phyloP scores from a whole-genome alignment of 2,329 filamentous ascomycete genomes.

The Monosporascus sp. region DNA sequence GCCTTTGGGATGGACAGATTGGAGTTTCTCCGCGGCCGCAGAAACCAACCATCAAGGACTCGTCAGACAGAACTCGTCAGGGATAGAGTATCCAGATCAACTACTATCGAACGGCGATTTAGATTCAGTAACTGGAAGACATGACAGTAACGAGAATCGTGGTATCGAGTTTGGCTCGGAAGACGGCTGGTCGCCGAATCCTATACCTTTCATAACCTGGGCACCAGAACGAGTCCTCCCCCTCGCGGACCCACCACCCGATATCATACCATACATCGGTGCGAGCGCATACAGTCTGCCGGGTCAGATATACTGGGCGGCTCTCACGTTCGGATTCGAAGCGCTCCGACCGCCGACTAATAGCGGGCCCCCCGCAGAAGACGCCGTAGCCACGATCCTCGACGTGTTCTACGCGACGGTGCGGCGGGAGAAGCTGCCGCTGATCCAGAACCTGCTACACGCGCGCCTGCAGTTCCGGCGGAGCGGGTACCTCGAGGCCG shows the following conservation, averaged over 20 bases:
- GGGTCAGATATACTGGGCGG: conserved; percentile 12
- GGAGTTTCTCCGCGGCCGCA: too few species aligned
- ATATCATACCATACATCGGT: conserved; percentile 13
- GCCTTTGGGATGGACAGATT: too few species aligned
- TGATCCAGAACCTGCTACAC: conserved; percentile 9
- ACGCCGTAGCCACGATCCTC: conserved; percentile 3
- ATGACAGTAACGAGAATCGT: conserved; percentile 4
- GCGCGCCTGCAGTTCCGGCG: conserved; percentile 9
- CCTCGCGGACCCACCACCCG: conserved; percentile 6
- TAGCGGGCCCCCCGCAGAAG: conserved; percentile 6
- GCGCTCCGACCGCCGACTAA: conserved; percentile 5
- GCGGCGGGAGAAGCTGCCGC: conserved; percentile 4
- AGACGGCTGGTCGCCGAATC: too few species aligned
- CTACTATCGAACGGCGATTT: too few species aligned
- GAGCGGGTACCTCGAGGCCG: conserved; percentile 4
- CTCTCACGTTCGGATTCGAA: conserved; percentile 11
- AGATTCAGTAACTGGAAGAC: too few species aligned
- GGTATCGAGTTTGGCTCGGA: background rate
- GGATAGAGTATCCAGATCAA: too few species aligned
- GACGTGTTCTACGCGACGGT: conserved; percentile 5
- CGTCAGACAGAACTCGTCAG: too few species aligned
- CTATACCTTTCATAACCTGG: background rate
- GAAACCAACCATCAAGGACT: too few species aligned
- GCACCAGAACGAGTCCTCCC: conserved; percentile 9
- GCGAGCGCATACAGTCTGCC: conserved; percentile 8